Evolutionary conservation across 2,329 filamentous ascomycete species (phyloP).

Genomic region (Myriosclerotinia duriaeana): DNA sequence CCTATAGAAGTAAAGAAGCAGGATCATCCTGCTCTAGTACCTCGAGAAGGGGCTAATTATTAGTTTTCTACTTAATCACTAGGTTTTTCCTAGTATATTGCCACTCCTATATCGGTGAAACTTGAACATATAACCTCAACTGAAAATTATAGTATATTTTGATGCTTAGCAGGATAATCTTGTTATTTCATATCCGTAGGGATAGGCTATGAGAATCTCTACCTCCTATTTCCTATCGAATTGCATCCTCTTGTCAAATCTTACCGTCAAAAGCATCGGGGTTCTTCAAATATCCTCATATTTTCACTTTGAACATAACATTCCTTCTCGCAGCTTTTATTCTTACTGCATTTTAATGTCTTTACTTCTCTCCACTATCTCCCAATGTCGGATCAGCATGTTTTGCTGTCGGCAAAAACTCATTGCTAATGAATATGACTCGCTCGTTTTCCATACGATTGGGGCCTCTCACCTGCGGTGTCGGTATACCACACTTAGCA

Average conservation of each 20-base stretch:
- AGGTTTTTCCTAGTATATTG: too few species aligned
- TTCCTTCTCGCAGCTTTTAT: slow-evolving; percentile 22
- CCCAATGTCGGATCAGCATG: slow-evolving; percentile 34
- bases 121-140: background rate
- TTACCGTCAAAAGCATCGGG: background rate
- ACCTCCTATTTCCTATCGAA: background rate
- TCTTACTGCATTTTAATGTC: slow-evolving; percentile 27
- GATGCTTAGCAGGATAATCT: background rate
- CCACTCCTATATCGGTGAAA: too few species aligned
- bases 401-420: slow-evolving; percentile 33
- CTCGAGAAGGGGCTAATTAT: too few species aligned
- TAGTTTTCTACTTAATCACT: too few species aligned
- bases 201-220: background rate
- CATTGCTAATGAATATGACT: slow-evolving; percentile 26
- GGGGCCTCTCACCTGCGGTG: slow-evolving; percentile 32
- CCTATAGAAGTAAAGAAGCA: too few species aligned
- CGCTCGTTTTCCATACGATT: slow-evolving; percentile 26
- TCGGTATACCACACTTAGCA: slow-evolving; percentile 22
- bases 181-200: background rate
- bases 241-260: background rate
- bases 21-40: too few species aligned
- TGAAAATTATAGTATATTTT: too few species aligned
- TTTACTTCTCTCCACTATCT: slow-evolving; percentile 30
- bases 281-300: background rate
- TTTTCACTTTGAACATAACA: slow-evolving; percentile 8